These are phyloP conservation scores for Fusarium hainanense DNA, from an alignment of 2,329 filamentous ascomycete species.

Conservation along the genomic window DNA sequence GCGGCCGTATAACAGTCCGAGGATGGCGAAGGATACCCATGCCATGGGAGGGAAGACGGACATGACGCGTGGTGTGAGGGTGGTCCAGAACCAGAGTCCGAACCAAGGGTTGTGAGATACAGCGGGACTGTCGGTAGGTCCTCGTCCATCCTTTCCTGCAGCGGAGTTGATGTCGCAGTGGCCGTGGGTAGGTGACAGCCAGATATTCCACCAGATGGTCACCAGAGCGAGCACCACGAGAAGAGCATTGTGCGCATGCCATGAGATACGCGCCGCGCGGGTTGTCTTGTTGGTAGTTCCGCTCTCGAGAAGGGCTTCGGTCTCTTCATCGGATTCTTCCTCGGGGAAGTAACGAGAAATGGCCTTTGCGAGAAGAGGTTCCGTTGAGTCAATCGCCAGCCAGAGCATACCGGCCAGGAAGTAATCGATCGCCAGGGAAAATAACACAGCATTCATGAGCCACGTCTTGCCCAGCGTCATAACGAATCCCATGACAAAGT, in stretches of 20 bases:
- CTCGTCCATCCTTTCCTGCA: neutral
- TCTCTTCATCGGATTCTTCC: conserved; percentile 42
- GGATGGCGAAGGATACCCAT: conserved; percentile 59
- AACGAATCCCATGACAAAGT: conserved; percentile 47
- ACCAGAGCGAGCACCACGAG: conserved; percentile 51
- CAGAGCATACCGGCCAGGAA: conserved; percentile 57
- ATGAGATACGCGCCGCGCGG: conserved; percentile 47
- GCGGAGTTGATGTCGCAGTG: conserved; percentile 46
- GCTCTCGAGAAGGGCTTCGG: conserved; percentile 47
- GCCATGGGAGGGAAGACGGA: conserved; percentile 59
- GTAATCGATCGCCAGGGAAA: conserved; percentile 59
- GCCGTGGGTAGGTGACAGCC: conserved; percentile 56
- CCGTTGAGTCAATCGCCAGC: conserved; percentile 51
- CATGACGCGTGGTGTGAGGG: conserved; percentile 46
- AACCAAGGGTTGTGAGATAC: conserved; percentile 44
- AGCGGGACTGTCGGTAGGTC: conserved; percentile 6
- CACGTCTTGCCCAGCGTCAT: conserved; percentile 51
- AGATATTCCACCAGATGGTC: conserved; percentile 60
- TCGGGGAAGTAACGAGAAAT: conserved; percentile 36
- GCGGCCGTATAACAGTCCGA: conserved; percentile 58
- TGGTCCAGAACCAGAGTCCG: conserved; percentile 56
- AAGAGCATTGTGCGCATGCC: conserved; percentile 55
- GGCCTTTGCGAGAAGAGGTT: conserved; percentile 47
- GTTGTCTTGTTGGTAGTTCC: neutral
- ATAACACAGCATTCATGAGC: conserved; percentile 58